A percentile compares a stretch with the other conserved stretches of the same genome.
These are phyloP conservation scores for Primulina eburnea DNA, from an alignment of 257 asterid genomes.

Conservation along the genomic window DNA sequence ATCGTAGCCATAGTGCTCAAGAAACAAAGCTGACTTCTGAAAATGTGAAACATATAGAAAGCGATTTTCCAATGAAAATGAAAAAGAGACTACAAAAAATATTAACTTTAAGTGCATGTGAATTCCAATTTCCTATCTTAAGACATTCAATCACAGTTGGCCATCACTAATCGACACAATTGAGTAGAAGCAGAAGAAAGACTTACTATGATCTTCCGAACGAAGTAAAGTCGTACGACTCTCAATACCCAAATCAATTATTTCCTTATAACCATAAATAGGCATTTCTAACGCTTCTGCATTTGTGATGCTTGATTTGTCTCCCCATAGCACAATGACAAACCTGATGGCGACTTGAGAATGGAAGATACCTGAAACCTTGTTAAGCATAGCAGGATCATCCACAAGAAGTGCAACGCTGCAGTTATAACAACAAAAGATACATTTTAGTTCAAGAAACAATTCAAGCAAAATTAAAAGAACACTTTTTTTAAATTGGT, in stretches of 20 bases:
- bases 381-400: conserved; percentile 61
- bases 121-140: conserved; percentile 10
- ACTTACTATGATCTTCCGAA: conserved; percentile 74
- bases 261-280: conserved; percentile 61
- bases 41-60: background rate
- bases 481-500: background rate
- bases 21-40: background rate
- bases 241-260: conserved; percentile 59
- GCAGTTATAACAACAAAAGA: conserved; percentile 32
- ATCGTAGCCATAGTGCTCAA: background rate
- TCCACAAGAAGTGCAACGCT: conserved; percentile 86
- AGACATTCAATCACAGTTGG: background rate
- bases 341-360: conserved; percentile 56
- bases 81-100: background rate
- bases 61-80: background rate
- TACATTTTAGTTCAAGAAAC: conserved; percentile 19
- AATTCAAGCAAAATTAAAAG: conserved; percentile 4
- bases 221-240: conserved; percentile 47
- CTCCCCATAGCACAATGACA: conserved; percentile 80
- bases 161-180: background rate
- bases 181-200: conserved; percentile 18
- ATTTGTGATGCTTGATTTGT: conserved; percentile 51
- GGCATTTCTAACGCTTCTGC: conserved; percentile 44
- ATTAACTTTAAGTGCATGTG: background rate
- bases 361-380: conserved; percentile 45